Conservation (phyloP, 1,284 basidiomycete species). For the Tylopilus sp. region DNA sequence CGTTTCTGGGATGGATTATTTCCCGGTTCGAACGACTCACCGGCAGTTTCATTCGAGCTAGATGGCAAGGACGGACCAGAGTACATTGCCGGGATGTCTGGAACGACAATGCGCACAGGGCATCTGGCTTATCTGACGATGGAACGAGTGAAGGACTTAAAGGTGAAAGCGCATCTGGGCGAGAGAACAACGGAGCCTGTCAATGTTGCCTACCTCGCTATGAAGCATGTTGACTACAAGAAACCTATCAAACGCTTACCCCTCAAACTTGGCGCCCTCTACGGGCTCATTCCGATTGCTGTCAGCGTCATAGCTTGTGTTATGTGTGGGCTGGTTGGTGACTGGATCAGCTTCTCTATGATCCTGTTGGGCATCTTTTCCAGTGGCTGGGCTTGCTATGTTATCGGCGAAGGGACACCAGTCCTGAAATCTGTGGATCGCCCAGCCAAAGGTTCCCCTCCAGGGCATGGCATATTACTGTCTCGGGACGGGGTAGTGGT, state of each 20-base stretch:
- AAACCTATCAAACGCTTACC: conserved; percentile 9
- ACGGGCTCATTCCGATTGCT: conserved; percentile 35
- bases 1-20: conserved; percentile 43
- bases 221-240: conserved; percentile 16
- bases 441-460: conserved; percentile 23
- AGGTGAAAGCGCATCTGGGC: no score
- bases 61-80: conserved; percentile 41
- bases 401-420: conserved; percentile 31
- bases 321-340: conserved; percentile 28
- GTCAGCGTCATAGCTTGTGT: conserved; percentile 33
- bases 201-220: conserved; percentile 32
- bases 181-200: no score
- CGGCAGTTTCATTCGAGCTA: conserved; percentile 36
- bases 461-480: conserved; percentile 33
- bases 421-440: conserved; percentile 16
- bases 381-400: conserved; percentile 34
- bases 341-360: conserved; percentile 40
- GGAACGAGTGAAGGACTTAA: no score
- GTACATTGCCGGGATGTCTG: conserved; percentile 33
- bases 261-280: conserved; percentile 20
- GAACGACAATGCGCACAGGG: conserved; percentile 33
- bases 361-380: conserved; percentile 45
- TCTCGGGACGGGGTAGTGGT: conserved; percentile 24
- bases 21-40: conserved; percentile 35
- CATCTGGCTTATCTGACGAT: conserved; percentile 39